These are phyloP conservation scores for Agaricales sp. DNA, from an alignment of 1,284 basidiomycete genomes.

Conservation along the genomic window DNA sequence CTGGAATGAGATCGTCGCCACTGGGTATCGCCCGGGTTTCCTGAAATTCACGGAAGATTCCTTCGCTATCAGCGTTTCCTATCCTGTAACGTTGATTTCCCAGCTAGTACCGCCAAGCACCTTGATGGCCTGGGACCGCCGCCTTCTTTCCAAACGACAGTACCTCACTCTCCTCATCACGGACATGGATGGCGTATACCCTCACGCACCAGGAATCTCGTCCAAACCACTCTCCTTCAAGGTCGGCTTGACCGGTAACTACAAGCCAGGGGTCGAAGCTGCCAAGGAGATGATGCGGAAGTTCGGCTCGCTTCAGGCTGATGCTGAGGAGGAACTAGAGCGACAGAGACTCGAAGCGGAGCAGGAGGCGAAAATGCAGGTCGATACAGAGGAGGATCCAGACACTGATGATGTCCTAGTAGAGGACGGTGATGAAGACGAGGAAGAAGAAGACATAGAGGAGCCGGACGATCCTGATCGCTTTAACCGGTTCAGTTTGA, in stretches of 20 bases:
- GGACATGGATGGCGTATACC: slow-evolving; percentile 41
- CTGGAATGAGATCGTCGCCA: slow-evolving; percentile 42
- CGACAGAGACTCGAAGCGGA: slow-evolving; percentile 12
- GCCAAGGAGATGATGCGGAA: slow-evolving; percentile 34
- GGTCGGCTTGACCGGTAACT: slow-evolving; percentile 41
- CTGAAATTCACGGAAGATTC: slow-evolving; percentile 34
- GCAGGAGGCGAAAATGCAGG: slow-evolving; percentile 8
- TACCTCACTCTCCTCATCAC: slow-evolving; percentile 50
- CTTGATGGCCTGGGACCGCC: slow-evolving; percentile 52
- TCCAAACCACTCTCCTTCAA: slow-evolving; percentile 34
- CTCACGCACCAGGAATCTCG: slow-evolving; percentile 27
- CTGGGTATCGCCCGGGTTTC: slow-evolving; percentile 43
- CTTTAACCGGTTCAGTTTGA: slow-evolving; percentile 49
- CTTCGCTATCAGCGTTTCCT: slow-evolving; percentile 41
- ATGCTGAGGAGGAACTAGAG: slow-evolving; percentile 28
- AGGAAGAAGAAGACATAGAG: slow-evolving; percentile 19
- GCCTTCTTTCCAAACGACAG: slow-evolving; percentile 37
- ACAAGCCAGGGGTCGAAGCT: slow-evolving; percentile 43
- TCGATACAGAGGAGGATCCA: slow-evolving; percentile 10
- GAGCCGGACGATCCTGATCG: slow-evolving; percentile 23
- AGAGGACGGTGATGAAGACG: slow-evolving; percentile 8
- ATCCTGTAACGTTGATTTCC: slow-evolving; percentile 38
- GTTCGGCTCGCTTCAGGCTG: slow-evolving; percentile 31
- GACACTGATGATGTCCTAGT: slow-evolving; percentile 8
- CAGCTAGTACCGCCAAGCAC: slow-evolving; percentile 40